Percentiles rank a stretch among this genome's conserved stretches.
Evolutionary conservation across 129 eudicot genomes (phyloP).

Genomic region (Chrysanthemum seticuspe): DNA sequence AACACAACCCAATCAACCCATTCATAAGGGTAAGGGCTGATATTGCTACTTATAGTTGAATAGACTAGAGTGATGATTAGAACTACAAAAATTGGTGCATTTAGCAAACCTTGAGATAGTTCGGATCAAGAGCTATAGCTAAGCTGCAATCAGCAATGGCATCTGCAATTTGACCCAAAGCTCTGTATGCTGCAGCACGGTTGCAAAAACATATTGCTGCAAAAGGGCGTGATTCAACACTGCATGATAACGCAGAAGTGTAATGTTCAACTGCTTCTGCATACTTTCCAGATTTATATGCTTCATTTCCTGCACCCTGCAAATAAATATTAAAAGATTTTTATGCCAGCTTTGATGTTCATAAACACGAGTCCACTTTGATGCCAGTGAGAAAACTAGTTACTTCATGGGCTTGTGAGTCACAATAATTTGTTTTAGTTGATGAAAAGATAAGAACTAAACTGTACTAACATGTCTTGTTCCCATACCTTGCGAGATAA

Average conservation of each 20-base stretch:
- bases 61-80: background rate
- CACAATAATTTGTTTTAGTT: constrained; percentile 2
- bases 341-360: background rate
- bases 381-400: background rate
- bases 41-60: background rate
- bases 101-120: constrained; percentile 69
- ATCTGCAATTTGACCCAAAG: constrained; percentile 69
- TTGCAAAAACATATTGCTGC: constrained; percentile 90
- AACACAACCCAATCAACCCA: background rate
- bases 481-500: constrained; percentile 65
- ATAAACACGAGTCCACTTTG: background rate
- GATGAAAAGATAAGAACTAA: background rate
- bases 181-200: constrained; percentile 91
- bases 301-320: constrained; percentile 92
- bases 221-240: constrained; percentile 86
- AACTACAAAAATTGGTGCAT: constrained; percentile 9
- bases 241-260: constrained; percentile 72
- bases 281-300: constrained; percentile 73
- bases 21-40: background rate
- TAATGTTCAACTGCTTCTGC: constrained; percentile 83
- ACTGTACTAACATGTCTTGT: background rate
- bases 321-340: constrained; percentile 2
- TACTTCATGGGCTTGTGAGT: background rate
- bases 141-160: constrained; percentile 96
- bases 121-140: constrained; percentile 85